A percentile compares a stretch with the other conserved stretches of the same genome.
phyloP scores from a whole-genome alignment of 2,329 filamentous ascomycete genomes.

The Metarhizium guizhouense region DNA sequence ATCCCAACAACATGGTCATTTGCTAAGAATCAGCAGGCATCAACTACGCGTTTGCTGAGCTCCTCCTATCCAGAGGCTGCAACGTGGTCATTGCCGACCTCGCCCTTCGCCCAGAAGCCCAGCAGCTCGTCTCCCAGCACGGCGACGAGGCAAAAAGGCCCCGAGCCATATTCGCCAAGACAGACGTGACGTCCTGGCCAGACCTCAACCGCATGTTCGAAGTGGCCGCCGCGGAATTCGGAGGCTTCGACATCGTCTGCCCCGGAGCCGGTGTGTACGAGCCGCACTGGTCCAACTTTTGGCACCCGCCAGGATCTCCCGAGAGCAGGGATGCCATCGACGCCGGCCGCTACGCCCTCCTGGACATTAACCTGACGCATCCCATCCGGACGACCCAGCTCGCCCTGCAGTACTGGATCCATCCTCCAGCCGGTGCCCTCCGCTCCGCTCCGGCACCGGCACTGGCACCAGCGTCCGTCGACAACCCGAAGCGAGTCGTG shows the following conservation, averaged over 20 bases:
- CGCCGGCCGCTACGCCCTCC: conserved; percentile 21
- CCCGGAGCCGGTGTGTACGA: conserved; percentile 39
- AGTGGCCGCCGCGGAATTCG: conserved; percentile 24
- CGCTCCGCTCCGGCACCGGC: background rate
- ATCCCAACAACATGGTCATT: background rate
- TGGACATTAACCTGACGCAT: conserved; percentile 33
- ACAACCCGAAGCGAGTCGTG: conserved; percentile 26
- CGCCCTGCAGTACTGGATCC: conserved; percentile 28
- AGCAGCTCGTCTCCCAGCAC: conserved; percentile 21
- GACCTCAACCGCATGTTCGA: conserved; percentile 27
- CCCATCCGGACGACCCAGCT: conserved; percentile 32
- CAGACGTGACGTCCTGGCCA: conserved; percentile 35
- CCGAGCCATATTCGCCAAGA: conserved; percentile 31
- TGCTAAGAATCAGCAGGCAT: conserved; percentile 22
- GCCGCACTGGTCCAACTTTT: conserved; percentile 32
- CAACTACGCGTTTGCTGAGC: conserved; percentile 32
- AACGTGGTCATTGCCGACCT: conserved; percentile 38
- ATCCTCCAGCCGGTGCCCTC: conserved; percentile 11
- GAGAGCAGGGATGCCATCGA: conserved; percentile 22
- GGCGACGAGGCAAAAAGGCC: conserved; percentile 10
- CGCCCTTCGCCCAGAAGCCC: conserved; percentile 27
- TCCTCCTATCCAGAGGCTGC: conserved; percentile 31
- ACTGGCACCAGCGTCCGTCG: conserved; percentile 1
- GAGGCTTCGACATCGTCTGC: conserved; percentile 31
- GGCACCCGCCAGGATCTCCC: conserved; percentile 28